Conservation (phyloP, 2,329 filamentous ascomycete genomes). For the Clathrospora elynae region DNA sequence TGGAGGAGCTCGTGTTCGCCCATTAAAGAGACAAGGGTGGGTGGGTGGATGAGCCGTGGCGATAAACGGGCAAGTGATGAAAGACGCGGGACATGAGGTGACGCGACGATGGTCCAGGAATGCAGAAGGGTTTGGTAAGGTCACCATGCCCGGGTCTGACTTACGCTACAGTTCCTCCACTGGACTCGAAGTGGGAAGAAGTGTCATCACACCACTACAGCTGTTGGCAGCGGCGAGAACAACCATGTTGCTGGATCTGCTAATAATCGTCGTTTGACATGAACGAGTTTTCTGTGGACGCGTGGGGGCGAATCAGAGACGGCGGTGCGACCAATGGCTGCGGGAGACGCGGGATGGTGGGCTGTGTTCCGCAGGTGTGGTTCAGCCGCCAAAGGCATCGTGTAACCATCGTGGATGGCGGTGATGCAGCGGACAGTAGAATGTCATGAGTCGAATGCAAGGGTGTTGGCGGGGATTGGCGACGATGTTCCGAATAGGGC, state of each 20-base stretch:
- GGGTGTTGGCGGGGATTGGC: background rate
- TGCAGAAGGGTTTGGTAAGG: constrained; percentile 8
- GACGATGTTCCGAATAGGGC: constrained; percentile 2
- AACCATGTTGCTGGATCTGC: constrained; percentile 2
- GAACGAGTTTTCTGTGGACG: constrained; percentile 24
- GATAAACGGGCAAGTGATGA: constrained; percentile 1
- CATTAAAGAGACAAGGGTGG: constrained; percentile 7
- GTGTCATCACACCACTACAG: too few relatives aligned
- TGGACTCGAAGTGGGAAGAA: constrained; percentile 3
- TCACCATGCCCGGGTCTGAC: constrained; percentile 1
- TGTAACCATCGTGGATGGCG: constrained; percentile 16
- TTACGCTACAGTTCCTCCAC: constrained; percentile 7
- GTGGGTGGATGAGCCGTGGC: constrained; percentile 5
- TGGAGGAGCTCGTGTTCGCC: background rate
- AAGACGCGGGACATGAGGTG: constrained; percentile 9
- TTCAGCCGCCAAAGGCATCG: constrained; percentile 13
- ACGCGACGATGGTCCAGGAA: constrained; percentile 13
- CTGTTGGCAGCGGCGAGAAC: constrained; percentile 2
- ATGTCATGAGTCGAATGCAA: background rate
- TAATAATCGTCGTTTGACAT: constrained; percentile 20
- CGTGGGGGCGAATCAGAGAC: constrained; percentile 3
- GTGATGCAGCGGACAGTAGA: constrained; percentile 1
- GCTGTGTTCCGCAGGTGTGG: constrained; percentile 6
- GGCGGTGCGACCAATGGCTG: background rate
- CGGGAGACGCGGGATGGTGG: constrained; percentile 2